These are phyloP conservation scores for Fusarium udum DNA, from an alignment of 2,329 filamentous ascomycete genomes.

Conservation along the genomic window DNA sequence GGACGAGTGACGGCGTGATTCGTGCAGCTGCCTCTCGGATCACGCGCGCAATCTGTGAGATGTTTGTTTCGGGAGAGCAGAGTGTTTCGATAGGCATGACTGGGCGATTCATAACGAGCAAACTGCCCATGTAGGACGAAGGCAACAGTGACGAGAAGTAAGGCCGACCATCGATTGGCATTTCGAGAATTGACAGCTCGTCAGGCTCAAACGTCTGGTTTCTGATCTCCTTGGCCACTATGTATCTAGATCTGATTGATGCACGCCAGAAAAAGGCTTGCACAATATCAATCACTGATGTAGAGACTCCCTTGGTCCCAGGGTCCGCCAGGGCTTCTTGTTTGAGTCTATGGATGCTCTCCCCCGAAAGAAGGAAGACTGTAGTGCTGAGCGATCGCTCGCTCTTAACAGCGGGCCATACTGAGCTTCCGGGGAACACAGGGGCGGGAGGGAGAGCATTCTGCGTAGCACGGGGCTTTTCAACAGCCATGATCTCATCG, in stretches of 20 bases:
- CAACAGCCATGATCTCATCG: fast-evolving
- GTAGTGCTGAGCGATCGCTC: background rate
- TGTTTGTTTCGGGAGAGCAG: background rate
- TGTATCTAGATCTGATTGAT: slow-evolving; percentile 2
- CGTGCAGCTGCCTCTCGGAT: background rate
- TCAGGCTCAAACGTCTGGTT: background rate
- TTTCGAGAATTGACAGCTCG: slow-evolving; percentile 6
- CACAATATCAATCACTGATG: background rate
- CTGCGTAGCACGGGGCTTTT: background rate
- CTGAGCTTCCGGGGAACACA: background rate
- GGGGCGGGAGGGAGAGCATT: background rate
- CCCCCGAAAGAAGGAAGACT: background rate
- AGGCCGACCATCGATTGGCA: slow-evolving; percentile 8
- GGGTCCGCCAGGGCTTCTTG: background rate
- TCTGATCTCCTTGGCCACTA: background rate
- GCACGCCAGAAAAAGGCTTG: slow-evolving; percentile 14
- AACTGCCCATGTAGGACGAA: slow-evolving; percentile 6
- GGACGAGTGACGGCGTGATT: background rate
- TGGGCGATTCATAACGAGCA: background rate
- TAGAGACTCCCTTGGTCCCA: background rate
- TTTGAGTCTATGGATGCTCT: slow-evolving; percentile 7
- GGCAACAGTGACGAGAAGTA: slow-evolving; percentile 4
- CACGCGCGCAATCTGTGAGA: background rate
- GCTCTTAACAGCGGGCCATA: background rate
- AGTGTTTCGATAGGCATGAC: background rate